Base-by-base conservation (phyloP, 2,329 filamentous ascomycete species). In the Graphiopsis chlorocephala region DNA sequence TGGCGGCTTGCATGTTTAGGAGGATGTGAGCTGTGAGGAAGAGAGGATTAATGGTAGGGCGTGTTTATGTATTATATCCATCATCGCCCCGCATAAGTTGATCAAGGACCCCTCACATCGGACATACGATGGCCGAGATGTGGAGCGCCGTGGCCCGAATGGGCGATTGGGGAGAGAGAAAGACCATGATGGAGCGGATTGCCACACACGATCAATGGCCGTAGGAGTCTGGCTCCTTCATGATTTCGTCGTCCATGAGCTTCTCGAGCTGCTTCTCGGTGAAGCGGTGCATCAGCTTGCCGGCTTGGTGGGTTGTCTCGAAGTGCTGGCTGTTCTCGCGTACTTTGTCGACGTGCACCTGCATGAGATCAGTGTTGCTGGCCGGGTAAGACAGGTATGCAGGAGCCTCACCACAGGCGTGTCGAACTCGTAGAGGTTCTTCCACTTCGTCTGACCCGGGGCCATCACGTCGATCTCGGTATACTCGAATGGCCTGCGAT, bases 231-330 rank as follows among this genome's bases (percentile, higher is more conserved):
- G 69, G 63, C 17, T 67, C 58, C 31, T 68, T 64, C 63, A 68
- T 48, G 66, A 71, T 69, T 73, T 73, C 84, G 42, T 83, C 78
- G 71, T 92, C 86, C 89, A 93, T 92, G 74, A 88, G 85, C 20
- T 81, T 82, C 66, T 86, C 80, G 2, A 94, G 85, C 65, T 93
- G 84, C 4, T 87, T 84, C 28, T 84, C 79, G 0, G 85, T 88
- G 76, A 93, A 91, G 20, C 89, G 84, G 75, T 93, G 91, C 90
- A 93, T 93, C 56, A 93, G 80, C 75, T 92, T 93, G 64, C 85
- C 78, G 1, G 89, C 87, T 67, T 86, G 80, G 6, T 83, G 82
- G 1, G 85, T 85, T 3, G 83, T 84, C 63, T 81, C 78, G 3
- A 86, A 82, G 77, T 68, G 86, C 86, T 60, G 83, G 80, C 12